Evolutionary conservation across 2,329 filamentous ascomycete species (phyloP).

Genomic region (Zalaria obscura): DNA sequence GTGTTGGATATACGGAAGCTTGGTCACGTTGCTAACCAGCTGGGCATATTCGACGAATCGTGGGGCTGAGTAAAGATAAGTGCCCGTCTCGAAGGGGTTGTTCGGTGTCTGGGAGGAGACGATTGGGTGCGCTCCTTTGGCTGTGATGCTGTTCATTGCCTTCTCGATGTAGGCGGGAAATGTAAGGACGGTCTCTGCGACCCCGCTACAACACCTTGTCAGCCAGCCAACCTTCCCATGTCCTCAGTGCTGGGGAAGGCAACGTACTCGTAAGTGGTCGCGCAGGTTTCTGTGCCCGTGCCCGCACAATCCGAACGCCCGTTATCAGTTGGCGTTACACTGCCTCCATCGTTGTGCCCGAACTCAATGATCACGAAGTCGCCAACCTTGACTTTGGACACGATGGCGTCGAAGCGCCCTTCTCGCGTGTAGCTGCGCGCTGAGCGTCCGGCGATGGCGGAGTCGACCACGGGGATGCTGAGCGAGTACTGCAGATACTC

Average conservation of each 20-base stretch:
- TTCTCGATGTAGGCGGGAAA: slow-evolving; percentile 46
- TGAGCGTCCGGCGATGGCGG: slow-evolving; percentile 51
- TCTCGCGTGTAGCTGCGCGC: slow-evolving; percentile 54
- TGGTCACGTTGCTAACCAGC: slow-evolving; percentile 34
- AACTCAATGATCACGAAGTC: slow-evolving; percentile 60
- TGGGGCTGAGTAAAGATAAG: slow-evolving; percentile 31
- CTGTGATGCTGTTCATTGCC: slow-evolving; percentile 38
- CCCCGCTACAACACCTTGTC: slow-evolving; percentile 14
- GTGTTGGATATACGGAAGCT: slow-evolving; percentile 41
- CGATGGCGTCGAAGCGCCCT: slow-evolving; percentile 46
- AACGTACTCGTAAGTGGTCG: slow-evolving; percentile 30
- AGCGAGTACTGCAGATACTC: slow-evolving; percentile 41
- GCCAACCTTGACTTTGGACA: slow-evolving; percentile 36
- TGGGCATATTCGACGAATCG: slow-evolving; percentile 44
- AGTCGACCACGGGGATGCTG: slow-evolving; percentile 41
- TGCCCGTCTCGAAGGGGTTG: slow-evolving; percentile 47
- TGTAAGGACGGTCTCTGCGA: slow-evolving; percentile 42
- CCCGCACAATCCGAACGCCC: slow-evolving; percentile 46
- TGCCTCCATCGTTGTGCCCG: slow-evolving; percentile 58
- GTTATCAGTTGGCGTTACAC: slow-evolving; percentile 41
- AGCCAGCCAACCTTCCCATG: background rate
- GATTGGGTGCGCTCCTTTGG: slow-evolving; percentile 47
- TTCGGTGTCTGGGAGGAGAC: slow-evolving; percentile 46
- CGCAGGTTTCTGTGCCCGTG: slow-evolving; percentile 38
- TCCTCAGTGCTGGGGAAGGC: background rate